phyloP scores from a whole-genome alignment of 2,329 filamentous ascomycete species.

The Exophiala phaeomuriformis region DNA sequence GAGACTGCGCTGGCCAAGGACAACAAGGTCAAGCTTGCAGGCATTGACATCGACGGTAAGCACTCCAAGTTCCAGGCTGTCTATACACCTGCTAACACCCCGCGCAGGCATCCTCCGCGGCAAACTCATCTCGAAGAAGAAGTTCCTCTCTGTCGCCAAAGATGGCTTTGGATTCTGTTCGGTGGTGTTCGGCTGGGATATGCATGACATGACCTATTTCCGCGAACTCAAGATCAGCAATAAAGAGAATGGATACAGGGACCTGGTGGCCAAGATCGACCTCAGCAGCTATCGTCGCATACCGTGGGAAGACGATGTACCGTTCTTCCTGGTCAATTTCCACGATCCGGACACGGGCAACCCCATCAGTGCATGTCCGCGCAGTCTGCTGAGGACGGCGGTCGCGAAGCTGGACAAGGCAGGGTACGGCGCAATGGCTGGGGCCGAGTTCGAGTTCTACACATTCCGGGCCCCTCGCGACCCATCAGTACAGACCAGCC shows the following conservation, averaged over 20 bases:
- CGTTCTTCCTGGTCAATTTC: conserved; percentile 80
- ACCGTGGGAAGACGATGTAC: conserved; percentile 81
- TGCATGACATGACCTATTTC: conserved; percentile 88
- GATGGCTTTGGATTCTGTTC: conserved; percentile 89
- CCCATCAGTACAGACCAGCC: conserved; percentile 38
- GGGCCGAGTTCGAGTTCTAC: conserved; percentile 93
- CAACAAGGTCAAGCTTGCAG: conserved; percentile 75
- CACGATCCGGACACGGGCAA: conserved; percentile 67
- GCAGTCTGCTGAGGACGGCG: conserved; percentile 63
- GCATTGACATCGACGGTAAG: conserved; percentile 72
- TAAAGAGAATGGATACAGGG: conserved; percentile 81
- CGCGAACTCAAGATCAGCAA: conserved; percentile 81
- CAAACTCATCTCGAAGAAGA: conserved; percentile 86
- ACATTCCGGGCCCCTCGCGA: conserved; percentile 66
- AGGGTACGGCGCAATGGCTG: conserved; percentile 80
- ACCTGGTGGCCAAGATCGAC: conserved; percentile 76
- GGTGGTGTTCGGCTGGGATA: conserved; percentile 93
- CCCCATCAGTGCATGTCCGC: conserved; percentile 69
- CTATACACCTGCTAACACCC: conserved; percentile 6
- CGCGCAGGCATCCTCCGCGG: conserved; percentile 58
- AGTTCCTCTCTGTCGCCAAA: conserved; percentile 76
- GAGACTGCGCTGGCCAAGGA: conserved; percentile 62
- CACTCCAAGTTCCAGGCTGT: background rate
- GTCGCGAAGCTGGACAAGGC: conserved; percentile 59
- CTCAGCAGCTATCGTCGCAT: conserved; percentile 71